These are phyloP conservation scores for Phylloporus sp. DNA, from an alignment of 768 basidiomycete species.

Conservation along the genomic window DNA sequence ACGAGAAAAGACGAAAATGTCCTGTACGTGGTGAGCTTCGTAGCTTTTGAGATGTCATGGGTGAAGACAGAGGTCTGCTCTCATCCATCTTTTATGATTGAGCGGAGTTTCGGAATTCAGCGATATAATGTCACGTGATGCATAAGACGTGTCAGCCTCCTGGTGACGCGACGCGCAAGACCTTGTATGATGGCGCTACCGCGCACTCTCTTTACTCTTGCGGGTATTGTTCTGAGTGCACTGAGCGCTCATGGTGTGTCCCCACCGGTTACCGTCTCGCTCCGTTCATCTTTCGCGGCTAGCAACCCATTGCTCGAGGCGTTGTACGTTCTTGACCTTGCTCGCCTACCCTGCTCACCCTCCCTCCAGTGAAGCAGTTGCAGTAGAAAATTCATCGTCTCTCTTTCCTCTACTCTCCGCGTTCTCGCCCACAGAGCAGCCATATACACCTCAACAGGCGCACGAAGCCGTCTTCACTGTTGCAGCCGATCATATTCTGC, in stretches of 20 bases:
- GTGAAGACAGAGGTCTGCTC: not conserved
- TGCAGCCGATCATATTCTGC: slow-evolving; percentile 44
- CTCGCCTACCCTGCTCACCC: slow-evolving; percentile 1
- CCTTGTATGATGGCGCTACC: slow-evolving; percentile 7
- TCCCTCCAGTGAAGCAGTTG: slow-evolving; percentile 69
- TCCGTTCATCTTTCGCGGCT: slow-evolving; percentile 26
- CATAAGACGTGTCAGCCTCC: slow-evolving; percentile 15
- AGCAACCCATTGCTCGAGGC: slow-evolving; percentile 30
- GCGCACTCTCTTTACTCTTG: slow-evolving; percentile 14
- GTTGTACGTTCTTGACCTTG: slow-evolving; percentile 19
- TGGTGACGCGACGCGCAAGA: not conserved
- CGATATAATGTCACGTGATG: slow-evolving; percentile 18
- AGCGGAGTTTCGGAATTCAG: slow-evolving; percentile 20
- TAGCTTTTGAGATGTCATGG: slow-evolving; percentile 29
- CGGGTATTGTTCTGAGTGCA: slow-evolving; percentile 13
- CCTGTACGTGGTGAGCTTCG: slow-evolving; percentile 29
- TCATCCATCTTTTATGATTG: slow-evolving; percentile 6
- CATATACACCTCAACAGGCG: slow-evolving; percentile 42
- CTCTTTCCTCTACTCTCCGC: slow-evolving; percentile 74
- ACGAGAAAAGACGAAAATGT: slow-evolving; percentile 19
- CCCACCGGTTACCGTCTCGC: slow-evolving; percentile 28
- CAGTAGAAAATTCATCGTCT: slow-evolving; percentile 63
- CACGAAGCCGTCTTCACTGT: slow-evolving; percentile 39
- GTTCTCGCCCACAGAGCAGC: slow-evolving; percentile 48
- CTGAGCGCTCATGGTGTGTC: slow-evolving; percentile 21